Base-by-base conservation (phyloP, 2,329 filamentous ascomycete species). In the Pseudopyrenochaeta lycopersici region DNA sequence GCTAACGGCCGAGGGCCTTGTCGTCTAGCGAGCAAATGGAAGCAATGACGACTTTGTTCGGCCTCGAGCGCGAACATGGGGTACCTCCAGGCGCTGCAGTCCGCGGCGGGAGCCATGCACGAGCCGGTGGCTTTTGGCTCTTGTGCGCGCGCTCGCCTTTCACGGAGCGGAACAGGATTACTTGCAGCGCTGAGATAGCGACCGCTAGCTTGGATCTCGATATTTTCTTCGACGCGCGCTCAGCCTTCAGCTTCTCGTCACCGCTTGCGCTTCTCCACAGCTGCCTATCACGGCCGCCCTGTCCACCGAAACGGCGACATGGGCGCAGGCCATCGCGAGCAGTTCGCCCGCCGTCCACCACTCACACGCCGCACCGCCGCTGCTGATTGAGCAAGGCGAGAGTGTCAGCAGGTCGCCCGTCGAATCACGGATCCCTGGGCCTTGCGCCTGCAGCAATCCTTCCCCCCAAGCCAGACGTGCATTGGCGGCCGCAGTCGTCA, bases 401-500 rank as follows among this genome's bases (percentile, higher is more conserved):
- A 49, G 62, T 64, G 70, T 72, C 68, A 71, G 68, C 64, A 67
- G 67, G 64, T 51, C 52, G 54, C 63, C n/a, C 48, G 58, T 65
- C 69, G 63, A 73, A 74, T 73, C 70, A 70, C 54, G 49, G 48
- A 49, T 46, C 45, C 50, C 52, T 46, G 31, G 40, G 51, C 58
- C 62, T 53, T 48, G 42, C 50, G 56, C 58, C 60, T 61, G 62
- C 66, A 69, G 60, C 43, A 27, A n/a, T n/a, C n/a, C n/a, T n/a
- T n/a, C 46, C 56, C 67, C 64, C 69, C 60, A 61, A 60, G 56
- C 50, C 53, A 56, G 52, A 46, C 63, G 58, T 73, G 70, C 69
- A 72, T 71, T 70, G 68, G 70, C 71, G 68, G 67, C 71, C 72
- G 65, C 63, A 59, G 59, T 64, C 60, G 63, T 70, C 70, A 71